Evolutionary conservation across 2,329 filamentous ascomycete genomes (phyloP).

Genomic region (Tolypocladium pustulatum): DNA sequence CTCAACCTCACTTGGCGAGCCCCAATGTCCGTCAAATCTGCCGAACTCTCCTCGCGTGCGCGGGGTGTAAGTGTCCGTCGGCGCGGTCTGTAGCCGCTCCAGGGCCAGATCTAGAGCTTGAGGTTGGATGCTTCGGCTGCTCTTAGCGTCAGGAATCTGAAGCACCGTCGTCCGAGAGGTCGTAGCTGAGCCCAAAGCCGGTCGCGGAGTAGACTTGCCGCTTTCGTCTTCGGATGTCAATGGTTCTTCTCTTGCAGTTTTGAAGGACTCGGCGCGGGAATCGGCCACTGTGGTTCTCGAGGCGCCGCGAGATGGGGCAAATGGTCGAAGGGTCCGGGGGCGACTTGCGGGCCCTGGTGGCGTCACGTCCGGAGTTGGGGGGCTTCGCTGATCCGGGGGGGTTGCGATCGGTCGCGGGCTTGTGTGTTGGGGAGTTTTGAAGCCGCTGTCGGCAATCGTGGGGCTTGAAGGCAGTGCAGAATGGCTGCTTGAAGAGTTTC

Average conservation of each 20-base stretch:
- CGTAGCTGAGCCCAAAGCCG: constrained; percentile 25
- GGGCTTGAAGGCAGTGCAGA: constrained; percentile 32
- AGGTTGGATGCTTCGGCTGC: constrained; percentile 12
- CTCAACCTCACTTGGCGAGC: constrained; percentile 33
- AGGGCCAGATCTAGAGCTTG: constrained; percentile 31
- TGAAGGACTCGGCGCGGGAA: constrained; percentile 60
- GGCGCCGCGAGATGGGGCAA: constrained; percentile 34
- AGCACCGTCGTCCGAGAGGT: constrained; percentile 34
- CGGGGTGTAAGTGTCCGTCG: constrained; percentile 28
- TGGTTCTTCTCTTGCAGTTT: constrained; percentile 56
- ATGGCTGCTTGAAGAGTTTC: constrained; percentile 43
- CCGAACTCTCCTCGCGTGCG: constrained; percentile 37
- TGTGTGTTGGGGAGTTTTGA: constrained; percentile 27
- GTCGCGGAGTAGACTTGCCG: constrained; percentile 28
- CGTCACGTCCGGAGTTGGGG: constrained; percentile 66
- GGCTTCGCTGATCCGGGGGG: constrained; percentile 54
- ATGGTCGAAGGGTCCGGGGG: constrained; percentile 34
- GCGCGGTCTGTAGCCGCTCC: constrained; percentile 27
- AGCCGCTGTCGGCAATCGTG: constrained; percentile 24
- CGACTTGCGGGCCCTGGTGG: constrained; percentile 46
- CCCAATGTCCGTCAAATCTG: constrained; percentile 51
- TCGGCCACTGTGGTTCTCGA: constrained; percentile 47
- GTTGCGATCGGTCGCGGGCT: constrained; percentile 39
- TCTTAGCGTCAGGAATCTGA: constrained; percentile 18
- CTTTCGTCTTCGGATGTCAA: constrained; percentile 52